Percentiles rank a stretch among this genome's conserved stretches.
Evolutionary conservation across 768 basidiomycete species (phyloP).

Genomic region (Grammothele lineata): DNA sequence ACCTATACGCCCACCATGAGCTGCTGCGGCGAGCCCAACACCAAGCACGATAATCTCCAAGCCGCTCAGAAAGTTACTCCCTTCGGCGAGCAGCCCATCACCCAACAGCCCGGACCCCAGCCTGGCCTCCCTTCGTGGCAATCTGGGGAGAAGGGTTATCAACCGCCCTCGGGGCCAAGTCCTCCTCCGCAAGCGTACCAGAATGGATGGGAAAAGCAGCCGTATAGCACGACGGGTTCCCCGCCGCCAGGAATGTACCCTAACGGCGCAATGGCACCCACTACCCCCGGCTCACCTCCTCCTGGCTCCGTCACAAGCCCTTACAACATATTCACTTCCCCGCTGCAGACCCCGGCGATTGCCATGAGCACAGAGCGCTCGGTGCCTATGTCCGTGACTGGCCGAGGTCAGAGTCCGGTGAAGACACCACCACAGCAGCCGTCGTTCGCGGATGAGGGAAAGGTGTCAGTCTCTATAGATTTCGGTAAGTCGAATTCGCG

Average conservation of each 20-base stretch:
- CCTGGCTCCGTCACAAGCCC: slow-evolving; percentile 6
- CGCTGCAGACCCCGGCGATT: slow-evolving; percentile 16
- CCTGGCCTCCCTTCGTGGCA: slow-evolving; percentile 28
- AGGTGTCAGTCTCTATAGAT: slow-evolving; percentile 78
- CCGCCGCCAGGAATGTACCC: slow-evolving; percentile 12
- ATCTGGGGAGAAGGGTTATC: slow-evolving; percentile 40
- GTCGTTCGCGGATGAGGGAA: slow-evolving; percentile 54
- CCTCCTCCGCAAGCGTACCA: slow-evolving; percentile 38
- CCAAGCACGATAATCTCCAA: slow-evolving; percentile 24
- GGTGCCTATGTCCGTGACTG: slow-evolving; percentile 18
- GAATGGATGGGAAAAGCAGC: slow-evolving; percentile 13
- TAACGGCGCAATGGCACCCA: slow-evolving; percentile 5
- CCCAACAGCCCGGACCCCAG: slow-evolving; percentile 49
- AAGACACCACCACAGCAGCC: slow-evolving; percentile 6
- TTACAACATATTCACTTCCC: slow-evolving; percentile 1
- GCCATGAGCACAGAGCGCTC: slow-evolving; percentile 26
- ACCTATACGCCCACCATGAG: slow-evolving; percentile 39
- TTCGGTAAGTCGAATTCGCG: slow-evolving; percentile 49
- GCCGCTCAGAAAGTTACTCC: slow-evolving; percentile 30
- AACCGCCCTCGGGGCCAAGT: slow-evolving; percentile 39
- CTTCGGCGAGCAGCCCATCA: slow-evolving; percentile 29
- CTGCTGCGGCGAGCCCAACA: slow-evolving; percentile 58
- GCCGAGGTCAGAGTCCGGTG: slow-evolving; percentile 21
- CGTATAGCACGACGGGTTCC: slow-evolving; percentile 2
- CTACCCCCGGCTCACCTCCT: slow-evolving; percentile 1